These are phyloP conservation scores for Allium sativum DNA, from an alignment of 106 monocot species.

Conservation along the genomic window DNA sequence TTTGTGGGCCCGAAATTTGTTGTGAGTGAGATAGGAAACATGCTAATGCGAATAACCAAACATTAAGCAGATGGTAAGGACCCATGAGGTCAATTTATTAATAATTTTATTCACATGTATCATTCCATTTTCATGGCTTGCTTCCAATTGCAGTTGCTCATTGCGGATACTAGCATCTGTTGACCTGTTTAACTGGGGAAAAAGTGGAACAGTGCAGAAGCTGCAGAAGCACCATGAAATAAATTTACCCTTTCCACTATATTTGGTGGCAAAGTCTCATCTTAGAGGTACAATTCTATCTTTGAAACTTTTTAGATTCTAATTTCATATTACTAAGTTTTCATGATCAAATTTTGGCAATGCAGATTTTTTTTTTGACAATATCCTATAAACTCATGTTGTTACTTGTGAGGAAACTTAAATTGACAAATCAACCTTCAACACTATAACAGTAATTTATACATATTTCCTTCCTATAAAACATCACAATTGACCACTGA, in stretches of 20 bases:
- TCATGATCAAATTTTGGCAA: too few species aligned
- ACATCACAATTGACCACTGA: too few species aligned
- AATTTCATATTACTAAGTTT: too few species aligned
- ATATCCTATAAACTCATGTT: neutral
- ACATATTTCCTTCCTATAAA: too few species aligned
- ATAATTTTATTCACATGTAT: neutral
- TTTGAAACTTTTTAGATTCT: too few species aligned
- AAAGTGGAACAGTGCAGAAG: constrained; percentile 18
- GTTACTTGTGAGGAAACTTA: neutral
- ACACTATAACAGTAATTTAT: too few species aligned
- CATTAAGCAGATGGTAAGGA: too few species aligned
- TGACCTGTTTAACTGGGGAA: constrained; percentile 32
- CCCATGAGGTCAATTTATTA: neutral
- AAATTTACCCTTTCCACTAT: constrained; percentile 29
- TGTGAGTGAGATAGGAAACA: constrained; percentile 1
- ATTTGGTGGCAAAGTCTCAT: constrained; percentile 31
- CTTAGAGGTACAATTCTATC: constrained; percentile 21
- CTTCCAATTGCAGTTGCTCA: neutral
- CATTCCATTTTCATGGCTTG: constrained; percentile 2
- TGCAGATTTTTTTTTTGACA: neutral
- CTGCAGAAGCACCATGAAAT: constrained; percentile 32
- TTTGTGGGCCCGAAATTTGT: neutral
- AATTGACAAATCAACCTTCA: neutral
- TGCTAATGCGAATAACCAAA: neutral
- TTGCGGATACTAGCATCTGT: neutral